phyloP scores from a whole-genome alignment of 192 early-diverging fungal species.

The Podila clonocystis region DNA sequence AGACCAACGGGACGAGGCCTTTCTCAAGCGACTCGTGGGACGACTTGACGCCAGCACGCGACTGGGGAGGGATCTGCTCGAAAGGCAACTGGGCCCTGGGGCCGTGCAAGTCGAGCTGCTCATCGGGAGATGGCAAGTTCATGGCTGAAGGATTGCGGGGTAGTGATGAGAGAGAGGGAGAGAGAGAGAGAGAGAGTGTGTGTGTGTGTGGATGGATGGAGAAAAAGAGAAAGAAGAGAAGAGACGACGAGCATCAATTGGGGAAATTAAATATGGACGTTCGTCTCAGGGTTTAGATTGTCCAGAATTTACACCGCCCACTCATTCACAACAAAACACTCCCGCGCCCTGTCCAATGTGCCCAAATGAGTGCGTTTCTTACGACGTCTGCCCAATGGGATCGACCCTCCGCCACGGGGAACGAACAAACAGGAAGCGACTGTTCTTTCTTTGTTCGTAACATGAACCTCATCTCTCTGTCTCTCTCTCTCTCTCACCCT shows the following conservation, averaged over 20 bases:
- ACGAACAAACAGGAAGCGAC: too few species aligned
- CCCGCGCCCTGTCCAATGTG: too few species aligned
- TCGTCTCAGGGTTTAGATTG: too few species aligned
- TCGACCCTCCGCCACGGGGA: too few species aligned
- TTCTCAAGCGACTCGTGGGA: slow-evolving; percentile 36
- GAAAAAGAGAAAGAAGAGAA: not conserved
- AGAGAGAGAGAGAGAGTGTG: not conserved
- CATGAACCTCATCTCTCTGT: too few species aligned
- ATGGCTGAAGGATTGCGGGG: slow-evolving; percentile 2
- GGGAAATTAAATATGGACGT: too few species aligned
- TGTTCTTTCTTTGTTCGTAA: too few species aligned
- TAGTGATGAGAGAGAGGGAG: not conserved
- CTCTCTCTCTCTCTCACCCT: too few species aligned
- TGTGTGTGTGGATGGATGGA: not conserved
- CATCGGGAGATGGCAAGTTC: slow-evolving; percentile 48
- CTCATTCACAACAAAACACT: too few species aligned
- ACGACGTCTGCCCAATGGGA: too few species aligned
- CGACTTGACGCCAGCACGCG: slow-evolving; percentile 32
- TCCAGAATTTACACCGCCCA: too few species aligned
- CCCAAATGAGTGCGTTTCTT: too few species aligned
- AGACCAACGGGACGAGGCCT: slow-evolving; percentile 16
- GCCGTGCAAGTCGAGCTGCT: slow-evolving; percentile 41
- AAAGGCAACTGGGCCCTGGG: slow-evolving; percentile 34
- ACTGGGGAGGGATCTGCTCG: slow-evolving; percentile 38
- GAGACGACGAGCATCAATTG: not conserved